Evolutionary conservation across 441 rosid genomes (phyloP), one percentile per base, ranked within the genome.

Genomic region (Arabidopsis lyrata): DNA sequence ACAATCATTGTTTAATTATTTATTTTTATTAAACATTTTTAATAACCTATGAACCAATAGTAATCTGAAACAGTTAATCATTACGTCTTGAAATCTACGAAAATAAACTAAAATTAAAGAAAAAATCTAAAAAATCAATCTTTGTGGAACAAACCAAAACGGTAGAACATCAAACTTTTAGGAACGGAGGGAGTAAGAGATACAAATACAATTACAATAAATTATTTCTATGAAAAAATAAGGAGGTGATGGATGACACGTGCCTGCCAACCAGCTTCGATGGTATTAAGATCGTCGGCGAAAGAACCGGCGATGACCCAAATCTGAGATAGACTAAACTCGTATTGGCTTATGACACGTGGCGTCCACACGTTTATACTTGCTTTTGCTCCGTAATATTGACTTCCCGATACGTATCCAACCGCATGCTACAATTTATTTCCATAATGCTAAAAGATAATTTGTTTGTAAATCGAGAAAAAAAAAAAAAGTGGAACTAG

Each of bases 231-330:
- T 10, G 12, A 15, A 15, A 0, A 8, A 15, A 5, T 4, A 5
- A 32, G 13, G 27, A 5, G 32, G 14, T 5, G 38, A 31, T 57
- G 73, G 35, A 45, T 48, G 61, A 6, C 55, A 75, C 75, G 80
- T 78, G 81, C 99, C 95, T 95, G 99, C 99, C 99, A 95, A n/a
- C 99, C 99, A 74, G 99, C 98, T 83, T 95, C 99, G 77, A 95
- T 93, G 77, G 99, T 95, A 74, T 95, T 95, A 50, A 95, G 98
- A 77, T 95, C 99, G 68, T 90, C 75, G 4, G 91, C 93, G 52
- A 95, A 95, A 1, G 98, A 91, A 48, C 98, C 99, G 10, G 99
- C 92, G 79, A 95, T 93, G 80, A 95, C 86, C 99, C 99, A 95
- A 85, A 95, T 70, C 63, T 95, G 99, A 16, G 99, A 95, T 58